Conservation (phyloP, 2,329 filamentous ascomycete species). For the Aspergillus fumigatus region DNA sequence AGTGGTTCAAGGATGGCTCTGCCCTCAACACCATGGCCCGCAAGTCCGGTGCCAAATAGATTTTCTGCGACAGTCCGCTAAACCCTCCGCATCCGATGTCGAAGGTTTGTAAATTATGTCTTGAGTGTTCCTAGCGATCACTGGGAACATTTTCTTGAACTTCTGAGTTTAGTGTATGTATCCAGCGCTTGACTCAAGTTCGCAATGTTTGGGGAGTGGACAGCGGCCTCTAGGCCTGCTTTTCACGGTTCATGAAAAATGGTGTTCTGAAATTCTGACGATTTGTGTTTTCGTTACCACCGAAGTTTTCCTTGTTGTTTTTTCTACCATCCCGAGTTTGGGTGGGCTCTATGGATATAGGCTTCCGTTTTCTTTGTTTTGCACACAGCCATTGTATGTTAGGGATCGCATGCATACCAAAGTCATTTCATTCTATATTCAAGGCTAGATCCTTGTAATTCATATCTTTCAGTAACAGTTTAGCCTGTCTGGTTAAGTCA, state of each 20-base stretch:
- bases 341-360: conserved; percentile 40
- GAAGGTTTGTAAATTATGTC: conserved; percentile 20
- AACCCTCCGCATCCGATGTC: conserved; percentile 2
- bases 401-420: conserved; percentile 35
- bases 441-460: background rate
- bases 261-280: conserved; percentile 33
- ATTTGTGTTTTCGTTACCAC: conserved; percentile 27
- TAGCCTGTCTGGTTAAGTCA: background rate
- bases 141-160: conserved; percentile 5
- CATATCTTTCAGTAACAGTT: background rate
- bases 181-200: background rate
- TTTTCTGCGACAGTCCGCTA: background rate
- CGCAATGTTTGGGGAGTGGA: background rate
- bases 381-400: conserved; percentile 32
- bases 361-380: conserved; percentile 30
- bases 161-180: background rate
- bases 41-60: conserved; percentile 38
- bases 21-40: conserved; percentile 99
- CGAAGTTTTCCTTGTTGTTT: conserved; percentile 22
- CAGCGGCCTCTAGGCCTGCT: conserved; percentile 14
- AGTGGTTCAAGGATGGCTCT: conserved; percentile 99
- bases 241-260: conserved; percentile 26
- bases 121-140: conserved; percentile 17
- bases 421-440: conserved; percentile 24
- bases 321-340: conserved; percentile 26